Evolutionary conservation across 257 asterid species (phyloP), one percentile per base, ranked within the genome.

Genomic region (Solanum arcanum): DNA sequence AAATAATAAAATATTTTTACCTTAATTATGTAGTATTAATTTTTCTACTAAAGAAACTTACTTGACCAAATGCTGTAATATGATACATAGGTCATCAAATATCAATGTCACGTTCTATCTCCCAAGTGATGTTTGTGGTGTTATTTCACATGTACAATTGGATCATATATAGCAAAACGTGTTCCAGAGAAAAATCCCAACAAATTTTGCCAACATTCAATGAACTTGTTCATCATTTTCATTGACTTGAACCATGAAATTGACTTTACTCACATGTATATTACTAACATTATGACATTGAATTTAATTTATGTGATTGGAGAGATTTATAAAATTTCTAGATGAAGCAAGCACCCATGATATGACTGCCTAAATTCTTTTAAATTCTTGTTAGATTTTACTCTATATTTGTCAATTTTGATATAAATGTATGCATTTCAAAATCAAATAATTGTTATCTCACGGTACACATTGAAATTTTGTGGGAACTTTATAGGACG

Each of bases 171-270:
- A 47, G 6, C 29, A 81, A 56, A 56, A 81, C 69, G 31, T 81
- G 85, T 41, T 31, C 70, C 4, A 31, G 25, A 27, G 20, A 4
- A 39, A 66, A 66, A 27, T 66, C 12, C 66, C n/a, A 77, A 25
- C 83, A 25, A 16, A 16, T 27, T 76, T 16, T 81, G 46, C 85
- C 85, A 81, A 81, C 69, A 11, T 81, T 49, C 85, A 49, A 52
- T 49, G 85, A 81, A 81, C 69, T 31, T 81, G 70, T 81, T 81
- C 44, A 49, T 49, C 69, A 52, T 7, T 81, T 81, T 81, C 12
- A 49, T 49, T 49, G 69, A 81, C 44, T 81, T 49, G 46, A 80
- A 80, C 42, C 66, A 31, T 41, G 16, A 31, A 81, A 81, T 29
- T 81, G 29, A 11, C 69, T 47, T 11, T 29, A 31, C 37, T 33